These are phyloP conservation scores for Kodamaea jinghongensis DNA, from an alignment of 805 yeast species.

Conservation along the genomic window DNA sequence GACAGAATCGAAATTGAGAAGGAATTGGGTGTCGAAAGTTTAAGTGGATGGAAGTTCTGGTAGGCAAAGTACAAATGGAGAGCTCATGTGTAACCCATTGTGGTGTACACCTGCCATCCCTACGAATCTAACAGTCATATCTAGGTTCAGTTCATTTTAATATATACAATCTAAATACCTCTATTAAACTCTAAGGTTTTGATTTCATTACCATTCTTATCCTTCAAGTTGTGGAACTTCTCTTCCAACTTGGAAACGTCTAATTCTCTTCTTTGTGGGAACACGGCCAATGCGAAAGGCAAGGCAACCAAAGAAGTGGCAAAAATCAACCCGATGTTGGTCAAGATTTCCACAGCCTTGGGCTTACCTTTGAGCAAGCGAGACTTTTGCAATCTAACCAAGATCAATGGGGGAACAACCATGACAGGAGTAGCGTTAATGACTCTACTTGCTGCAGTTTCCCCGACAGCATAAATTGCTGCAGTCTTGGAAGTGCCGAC, in stretches of 20 bases:
- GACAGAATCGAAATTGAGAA: slow-evolving; percentile 48
- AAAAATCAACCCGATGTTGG: slow-evolving; percentile 84
- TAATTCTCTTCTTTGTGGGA: slow-evolving; percentile 83
- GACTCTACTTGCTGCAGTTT: slow-evolving; percentile 92
- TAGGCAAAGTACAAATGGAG: slow-evolving; percentile 22
- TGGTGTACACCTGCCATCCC: too few species aligned
- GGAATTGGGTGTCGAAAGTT: slow-evolving; percentile 41
- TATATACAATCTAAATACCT: slow-evolving; percentile 61
- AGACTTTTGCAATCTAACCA: slow-evolving; percentile 71
- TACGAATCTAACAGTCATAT: too few species aligned
- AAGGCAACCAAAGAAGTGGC: slow-evolving; percentile 81
- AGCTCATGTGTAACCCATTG: too few species aligned
- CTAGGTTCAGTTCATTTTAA: too few species aligned
- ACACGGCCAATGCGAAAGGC: slow-evolving; percentile 93
- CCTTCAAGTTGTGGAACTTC: slow-evolving; percentile 58
- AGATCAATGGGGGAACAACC: slow-evolving; percentile 90
- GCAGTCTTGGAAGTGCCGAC: slow-evolving; percentile 75
- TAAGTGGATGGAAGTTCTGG: slow-evolving; percentile 62
- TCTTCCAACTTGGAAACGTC: slow-evolving; percentile 60
- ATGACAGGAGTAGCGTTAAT: slow-evolving; percentile 96
- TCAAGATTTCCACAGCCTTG: slow-evolving; percentile 57
- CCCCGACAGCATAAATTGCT: slow-evolving; percentile 91
- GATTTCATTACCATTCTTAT: slow-evolving; percentile 56
- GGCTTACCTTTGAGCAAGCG: slow-evolving; percentile 66
- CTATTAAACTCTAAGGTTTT: slow-evolving; percentile 80